A percentile compares a stretch with the other conserved stretches of the same genome.
phyloP scores from a whole-genome alignment of 257 asterid species.

The Schizonepeta tenuifolia region DNA sequence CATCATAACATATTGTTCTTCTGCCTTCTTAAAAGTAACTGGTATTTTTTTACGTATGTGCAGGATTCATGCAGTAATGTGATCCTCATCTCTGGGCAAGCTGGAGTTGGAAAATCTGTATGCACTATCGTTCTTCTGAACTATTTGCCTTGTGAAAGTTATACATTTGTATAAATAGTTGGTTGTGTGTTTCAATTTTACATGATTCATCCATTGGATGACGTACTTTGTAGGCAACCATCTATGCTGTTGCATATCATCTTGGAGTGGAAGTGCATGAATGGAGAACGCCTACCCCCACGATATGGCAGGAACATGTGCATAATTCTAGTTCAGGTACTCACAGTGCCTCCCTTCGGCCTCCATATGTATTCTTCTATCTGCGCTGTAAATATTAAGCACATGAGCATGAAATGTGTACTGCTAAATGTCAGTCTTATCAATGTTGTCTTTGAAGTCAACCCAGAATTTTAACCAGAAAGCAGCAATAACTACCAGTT shows the following conservation, averaged over 20 bases:
- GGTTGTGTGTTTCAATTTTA: background rate
- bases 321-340: slow-evolving; percentile 84
- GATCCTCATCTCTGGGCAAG: slow-evolving; percentile 83
- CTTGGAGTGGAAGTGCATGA: slow-evolving; percentile 77
- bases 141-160: slow-evolving; percentile 23
- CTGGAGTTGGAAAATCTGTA: slow-evolving; percentile 99
- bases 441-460: slow-evolving; percentile 22
- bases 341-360: slow-evolving; percentile 15
- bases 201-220: slow-evolving; percentile 33
- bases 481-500: background rate
- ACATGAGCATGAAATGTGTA: background rate
- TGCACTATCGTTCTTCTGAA: slow-evolving; percentile 40
- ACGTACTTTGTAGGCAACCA: slow-evolving; percentile 63
- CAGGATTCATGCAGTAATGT: slow-evolving; percentile 62
- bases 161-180: slow-evolving; percentile 10
- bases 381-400: slow-evolving; percentile 15
- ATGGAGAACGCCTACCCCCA: slow-evolving; percentile 95
- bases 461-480: slow-evolving; percentile 5
- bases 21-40: background rate
- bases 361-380: background rate
- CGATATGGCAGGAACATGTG: slow-evolving; percentile 90
- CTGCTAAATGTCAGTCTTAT: slow-evolving; percentile 23
- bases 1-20: slow-evolving; percentile 13
- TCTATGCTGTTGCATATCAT: slow-evolving; percentile 74
- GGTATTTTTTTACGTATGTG: slow-evolving; percentile 26